Evolutionary conservation across 768 basidiomycete genomes (phyloP).

Genomic region (Sarcomyxa edulis): DNA sequence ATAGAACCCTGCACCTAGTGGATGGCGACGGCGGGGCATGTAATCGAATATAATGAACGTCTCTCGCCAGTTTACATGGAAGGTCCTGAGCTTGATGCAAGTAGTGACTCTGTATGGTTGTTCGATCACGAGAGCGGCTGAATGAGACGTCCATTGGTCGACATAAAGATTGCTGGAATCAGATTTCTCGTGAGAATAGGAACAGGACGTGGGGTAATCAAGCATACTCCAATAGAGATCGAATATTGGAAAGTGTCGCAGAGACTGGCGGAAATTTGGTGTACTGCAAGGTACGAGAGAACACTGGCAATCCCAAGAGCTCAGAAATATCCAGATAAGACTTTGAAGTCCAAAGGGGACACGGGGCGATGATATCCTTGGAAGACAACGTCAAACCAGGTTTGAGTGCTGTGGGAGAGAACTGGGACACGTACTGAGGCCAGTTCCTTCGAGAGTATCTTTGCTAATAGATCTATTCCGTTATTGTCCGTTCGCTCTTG

Average conservation of each 20-base stretch:
- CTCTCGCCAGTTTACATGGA: constrained; percentile 24
- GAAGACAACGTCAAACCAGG: background rate
- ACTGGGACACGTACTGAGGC: constrained; percentile 26
- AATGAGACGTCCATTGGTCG: constrained; percentile 17
- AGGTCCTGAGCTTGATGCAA: constrained; percentile 32
- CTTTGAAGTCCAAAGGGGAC: constrained; percentile 1
- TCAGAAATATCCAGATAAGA: constrained; percentile 2
- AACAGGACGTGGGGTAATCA: background rate
- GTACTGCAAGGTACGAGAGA: too few species aligned
- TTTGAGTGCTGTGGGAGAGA: background rate
- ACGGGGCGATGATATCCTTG: constrained; percentile 5
- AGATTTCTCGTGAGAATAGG: background rate
- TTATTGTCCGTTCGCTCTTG: constrained; percentile 23
- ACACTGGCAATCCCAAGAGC: too few species aligned
- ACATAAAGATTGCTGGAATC: constrained; percentile 12
- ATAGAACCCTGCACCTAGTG: constrained; percentile 53
- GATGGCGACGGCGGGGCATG: constrained; percentile 53
- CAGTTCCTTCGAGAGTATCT: constrained; percentile 25
- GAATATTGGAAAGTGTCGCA: too few species aligned
- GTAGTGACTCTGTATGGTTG: constrained; percentile 66
- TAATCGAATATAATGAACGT: constrained; percentile 63
- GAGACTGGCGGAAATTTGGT: too few species aligned
- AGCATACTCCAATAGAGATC: background rate
- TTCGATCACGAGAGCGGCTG: constrained; percentile 48
- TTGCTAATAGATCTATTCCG: constrained; percentile 23